These are phyloP conservation scores for Dactylellina sp. DNA, from an alignment of 2,329 filamentous ascomycete species.

Conservation along the genomic window DNA sequence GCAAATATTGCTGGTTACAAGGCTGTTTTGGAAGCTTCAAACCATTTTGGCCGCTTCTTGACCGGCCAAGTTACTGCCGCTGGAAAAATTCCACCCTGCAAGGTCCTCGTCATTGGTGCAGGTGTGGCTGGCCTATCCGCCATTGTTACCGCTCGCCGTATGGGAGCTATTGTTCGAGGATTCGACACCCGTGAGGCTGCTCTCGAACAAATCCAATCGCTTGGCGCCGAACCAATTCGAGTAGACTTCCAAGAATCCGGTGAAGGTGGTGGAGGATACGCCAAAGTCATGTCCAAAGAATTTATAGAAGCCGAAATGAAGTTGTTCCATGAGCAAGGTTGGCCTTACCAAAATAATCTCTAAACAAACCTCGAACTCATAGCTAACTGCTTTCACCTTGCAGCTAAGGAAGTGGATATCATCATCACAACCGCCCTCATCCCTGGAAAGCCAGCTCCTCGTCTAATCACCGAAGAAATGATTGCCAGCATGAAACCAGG, in stretches of 20 bases:
- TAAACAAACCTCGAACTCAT: background rate
- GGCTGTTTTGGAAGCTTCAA: slow-evolving; percentile 87
- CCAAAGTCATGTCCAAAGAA: slow-evolving; percentile 93
- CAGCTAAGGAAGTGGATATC: slow-evolving; percentile 80
- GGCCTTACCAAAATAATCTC: background rate
- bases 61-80: slow-evolving; percentile 91
- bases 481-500: slow-evolving; percentile 88
- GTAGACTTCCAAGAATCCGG: slow-evolving; percentile 82
- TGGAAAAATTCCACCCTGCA: slow-evolving; percentile 85
- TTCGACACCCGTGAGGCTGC: slow-evolving; percentile 92
- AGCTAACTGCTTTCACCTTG: background rate
- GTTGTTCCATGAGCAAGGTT: slow-evolving; percentile 85
- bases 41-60: slow-evolving; percentile 86
- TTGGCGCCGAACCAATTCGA: slow-evolving; percentile 90
- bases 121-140: slow-evolving; percentile 89
- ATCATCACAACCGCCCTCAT: slow-evolving; percentile 94
- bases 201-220: slow-evolving; percentile 87
- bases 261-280: slow-evolving; percentile 84
- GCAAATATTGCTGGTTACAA: slow-evolving; percentile 95
- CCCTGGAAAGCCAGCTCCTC: slow-evolving; percentile 83
- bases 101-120: slow-evolving; percentile 88
- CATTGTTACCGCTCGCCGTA: slow-evolving; percentile 82
- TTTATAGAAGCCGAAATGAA: slow-evolving; percentile 95
- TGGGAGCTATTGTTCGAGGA: slow-evolving; percentile 88
- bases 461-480: slow-evolving; percentile 84